These are phyloP conservation scores for Pseudogymnoascus sp. DNA, from an alignment of 2,329 filamentous ascomycete genomes.

Conservation along the genomic window DNA sequence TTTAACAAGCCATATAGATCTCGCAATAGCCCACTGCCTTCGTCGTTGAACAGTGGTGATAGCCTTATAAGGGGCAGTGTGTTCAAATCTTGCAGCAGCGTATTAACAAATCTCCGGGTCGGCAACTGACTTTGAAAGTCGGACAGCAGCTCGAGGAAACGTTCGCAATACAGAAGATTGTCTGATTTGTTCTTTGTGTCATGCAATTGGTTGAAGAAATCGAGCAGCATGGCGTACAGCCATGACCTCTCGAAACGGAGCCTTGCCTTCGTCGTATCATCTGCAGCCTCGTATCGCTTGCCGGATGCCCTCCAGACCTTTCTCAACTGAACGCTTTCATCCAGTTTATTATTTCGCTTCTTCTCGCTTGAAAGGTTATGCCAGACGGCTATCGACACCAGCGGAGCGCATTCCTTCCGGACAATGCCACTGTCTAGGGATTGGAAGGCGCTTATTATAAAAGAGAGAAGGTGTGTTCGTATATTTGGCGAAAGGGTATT, in stretches of 20 bases:
- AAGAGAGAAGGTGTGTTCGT: constrained; percentile 77
- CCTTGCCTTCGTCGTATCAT: constrained; percentile 70
- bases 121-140: constrained; percentile 91
- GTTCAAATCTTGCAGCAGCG: constrained; percentile 79
- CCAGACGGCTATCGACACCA: constrained; percentile 94
- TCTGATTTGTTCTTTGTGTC: constrained; percentile 48
- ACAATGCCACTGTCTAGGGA: constrained; percentile 84
- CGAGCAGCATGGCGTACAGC: constrained; percentile 79
- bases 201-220: constrained; percentile 74
- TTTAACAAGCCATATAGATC: constrained; percentile 74
- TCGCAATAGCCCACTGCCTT: constrained; percentile 69
- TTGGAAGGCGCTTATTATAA: constrained; percentile 88
- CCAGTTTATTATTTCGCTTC: constrained; percentile 65
- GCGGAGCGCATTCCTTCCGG: constrained; percentile 89
- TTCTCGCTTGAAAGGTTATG: constrained; percentile 79
- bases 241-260: constrained; percentile 89
- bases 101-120: constrained; percentile 88
- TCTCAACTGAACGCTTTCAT: constrained; percentile 65
- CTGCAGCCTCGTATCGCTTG: constrained; percentile 82
- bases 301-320: constrained; percentile 86
- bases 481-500: constrained; percentile 58
- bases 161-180: constrained; percentile 76
- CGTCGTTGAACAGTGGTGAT: constrained; percentile 70
- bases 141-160: constrained; percentile 84
- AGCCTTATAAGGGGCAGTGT: constrained; percentile 69